Conservation (phyloP, 108 stramenopile species). For the Conticribra guillardii region DNA sequence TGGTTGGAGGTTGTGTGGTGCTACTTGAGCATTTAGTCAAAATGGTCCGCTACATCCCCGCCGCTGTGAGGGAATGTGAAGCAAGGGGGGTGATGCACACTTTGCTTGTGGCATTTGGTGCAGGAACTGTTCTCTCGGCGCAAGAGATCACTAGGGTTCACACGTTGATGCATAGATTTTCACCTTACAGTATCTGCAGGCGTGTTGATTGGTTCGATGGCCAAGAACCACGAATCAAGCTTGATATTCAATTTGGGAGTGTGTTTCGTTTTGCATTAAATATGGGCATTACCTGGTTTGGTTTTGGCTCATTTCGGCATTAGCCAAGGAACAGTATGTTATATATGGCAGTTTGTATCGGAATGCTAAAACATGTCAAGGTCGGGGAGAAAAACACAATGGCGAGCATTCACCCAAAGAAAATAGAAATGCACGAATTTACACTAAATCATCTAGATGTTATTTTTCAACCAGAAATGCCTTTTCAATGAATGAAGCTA, state of each 20-base stretch:
- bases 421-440: no score
- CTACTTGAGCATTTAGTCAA: conserved; percentile 15
- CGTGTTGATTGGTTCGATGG: conserved; percentile 48
- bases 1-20: not conserved
- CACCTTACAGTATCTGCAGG: conserved; percentile 13
- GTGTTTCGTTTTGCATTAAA: conserved; percentile 13
- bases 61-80: not conserved
- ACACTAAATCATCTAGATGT: no score
- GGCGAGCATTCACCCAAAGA: no score
- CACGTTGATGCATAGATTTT: conserved; percentile 7
- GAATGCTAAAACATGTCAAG: no score
- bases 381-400: no score
- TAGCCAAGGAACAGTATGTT: no score
- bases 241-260: conserved; percentile 40
- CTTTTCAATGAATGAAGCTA: no score
- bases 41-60: conserved; percentile 1
- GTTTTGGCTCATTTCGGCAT: no score
- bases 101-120: conserved; percentile 33
- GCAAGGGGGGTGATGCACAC: not conserved
- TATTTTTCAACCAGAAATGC: no score
- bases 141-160: conserved; percentile 37
- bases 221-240: conserved; percentile 16
- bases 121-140: conserved; percentile 28
- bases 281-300: not conserved
- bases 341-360: no score